Evolutionary conservation across 1,284 basidiomycete genomes (phyloP).

Genomic region (Boletus semigastroideus): DNA sequence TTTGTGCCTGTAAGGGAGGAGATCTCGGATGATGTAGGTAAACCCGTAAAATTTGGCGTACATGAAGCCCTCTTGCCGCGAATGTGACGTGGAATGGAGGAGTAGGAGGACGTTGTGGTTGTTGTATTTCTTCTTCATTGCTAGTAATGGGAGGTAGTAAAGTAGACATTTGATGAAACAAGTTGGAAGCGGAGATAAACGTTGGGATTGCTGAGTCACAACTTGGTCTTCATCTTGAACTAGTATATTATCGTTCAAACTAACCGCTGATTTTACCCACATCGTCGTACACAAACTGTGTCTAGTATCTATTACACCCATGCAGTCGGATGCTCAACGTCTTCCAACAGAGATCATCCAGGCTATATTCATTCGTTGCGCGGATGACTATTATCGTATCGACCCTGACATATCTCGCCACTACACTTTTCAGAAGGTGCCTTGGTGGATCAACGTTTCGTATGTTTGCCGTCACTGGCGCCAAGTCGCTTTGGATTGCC

Average conservation of each 20-base stretch:
- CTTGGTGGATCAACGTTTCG: no score
- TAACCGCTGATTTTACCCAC: no score
- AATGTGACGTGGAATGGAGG: conserved; percentile 72
- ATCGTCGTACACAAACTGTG: no score
- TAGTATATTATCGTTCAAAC: no score
- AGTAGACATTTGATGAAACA: conserved; percentile 20
- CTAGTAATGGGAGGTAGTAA: conserved; percentile 18
- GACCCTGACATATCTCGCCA: no score
- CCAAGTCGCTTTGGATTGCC: background rate
- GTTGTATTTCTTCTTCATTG: conserved; percentile 55
- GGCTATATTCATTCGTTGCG: no score
- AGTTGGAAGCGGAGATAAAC: conserved; percentile 1
- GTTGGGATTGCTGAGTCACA: conserved; percentile 6
- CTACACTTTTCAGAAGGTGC: no score
- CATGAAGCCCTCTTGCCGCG: conserved; percentile 65
- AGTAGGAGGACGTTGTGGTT: conserved; percentile 68
- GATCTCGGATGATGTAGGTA: conserved; percentile 6
- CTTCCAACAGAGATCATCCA: no score
- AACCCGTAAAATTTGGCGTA: conserved; percentile 40
- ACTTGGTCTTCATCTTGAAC: no score
- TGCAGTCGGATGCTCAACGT: no score
- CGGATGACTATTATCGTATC: no score
- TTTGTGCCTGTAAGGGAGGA: conserved; percentile 53
- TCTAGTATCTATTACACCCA: no score
- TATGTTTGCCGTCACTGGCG: background rate